A percentile compares a stretch with the other conserved stretches of the same genome.
phyloP scores from a whole-genome alignment of 2,329 filamentous ascomycete genomes.

The Fonsecaea pedrosoi region DNA sequence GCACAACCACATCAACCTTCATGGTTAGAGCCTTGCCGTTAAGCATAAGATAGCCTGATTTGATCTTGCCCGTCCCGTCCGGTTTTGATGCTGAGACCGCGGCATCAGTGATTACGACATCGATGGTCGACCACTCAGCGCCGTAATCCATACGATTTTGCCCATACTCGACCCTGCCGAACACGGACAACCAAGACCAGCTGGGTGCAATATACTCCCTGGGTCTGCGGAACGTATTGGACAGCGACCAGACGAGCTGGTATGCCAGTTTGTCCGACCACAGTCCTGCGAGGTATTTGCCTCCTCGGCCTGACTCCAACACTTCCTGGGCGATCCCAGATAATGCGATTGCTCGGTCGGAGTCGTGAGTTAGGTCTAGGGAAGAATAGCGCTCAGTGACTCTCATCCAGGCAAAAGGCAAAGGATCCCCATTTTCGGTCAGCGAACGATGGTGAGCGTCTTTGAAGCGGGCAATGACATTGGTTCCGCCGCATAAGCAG shows the following conservation, averaged over 20 bases:
- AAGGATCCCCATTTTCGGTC: not conserved
- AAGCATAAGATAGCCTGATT: slow-evolving; percentile 8
- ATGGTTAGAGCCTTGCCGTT: slow-evolving; percentile 7
- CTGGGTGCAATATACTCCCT: slow-evolving; percentile 12
- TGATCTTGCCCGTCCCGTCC: slow-evolving; percentile 9
- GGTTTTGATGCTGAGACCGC: slow-evolving; percentile 3
- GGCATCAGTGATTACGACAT: slow-evolving; percentile 2
- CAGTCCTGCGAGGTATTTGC: slow-evolving; percentile 14
- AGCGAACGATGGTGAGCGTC: slow-evolving; percentile 8
- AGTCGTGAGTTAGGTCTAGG: slow-evolving; percentile 8
- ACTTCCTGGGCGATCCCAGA: slow-evolving; percentile 9
- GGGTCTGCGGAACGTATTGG: slow-evolving; percentile 4
- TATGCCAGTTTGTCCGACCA: slow-evolving; percentile 9
- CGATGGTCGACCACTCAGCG: slow-evolving; percentile 2
- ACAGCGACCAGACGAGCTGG: slow-evolving; percentile 3
- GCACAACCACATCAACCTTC: not conserved
- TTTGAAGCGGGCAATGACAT: slow-evolving; percentile 16
- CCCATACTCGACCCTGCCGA: slow-evolving; percentile 8
- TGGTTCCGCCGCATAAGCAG: slow-evolving; percentile 14
- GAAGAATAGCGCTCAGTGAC: slow-evolving; percentile 14
- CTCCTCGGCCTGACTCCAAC: slow-evolving; percentile 9
- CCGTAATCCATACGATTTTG: slow-evolving; percentile 8
- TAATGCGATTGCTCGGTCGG: slow-evolving; percentile 12
- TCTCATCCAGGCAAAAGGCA: slow-evolving; percentile 14
- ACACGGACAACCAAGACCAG: slow-evolving; percentile 12